These are phyloP conservation scores for Biscutella laevigata DNA, from an alignment of 441 rosid genomes.

Conservation along the genomic window DNA sequence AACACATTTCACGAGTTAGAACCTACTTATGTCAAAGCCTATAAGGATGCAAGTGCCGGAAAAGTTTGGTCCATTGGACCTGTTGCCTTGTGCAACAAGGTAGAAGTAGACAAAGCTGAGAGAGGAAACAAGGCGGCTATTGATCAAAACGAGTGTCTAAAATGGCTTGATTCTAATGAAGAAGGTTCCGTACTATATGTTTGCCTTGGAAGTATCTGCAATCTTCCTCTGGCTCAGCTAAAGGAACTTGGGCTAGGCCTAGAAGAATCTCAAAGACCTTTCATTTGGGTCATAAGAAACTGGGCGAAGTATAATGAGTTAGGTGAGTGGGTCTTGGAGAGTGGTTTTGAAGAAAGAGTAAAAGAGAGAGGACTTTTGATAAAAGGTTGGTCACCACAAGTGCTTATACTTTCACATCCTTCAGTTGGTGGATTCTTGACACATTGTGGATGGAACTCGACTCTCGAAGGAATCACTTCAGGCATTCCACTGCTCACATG, in stretches of 20 bases:
- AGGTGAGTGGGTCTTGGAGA: conserved; percentile 32
- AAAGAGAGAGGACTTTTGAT: conserved; percentile 40
- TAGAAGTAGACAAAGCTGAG: conserved; percentile 17
- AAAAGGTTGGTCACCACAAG: conserved; percentile 53
- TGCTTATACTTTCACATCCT: conserved; percentile 38
- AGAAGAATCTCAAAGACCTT: conserved; percentile 33
- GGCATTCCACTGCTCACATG: conserved; percentile 35
- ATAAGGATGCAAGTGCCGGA: conserved; percentile 6
- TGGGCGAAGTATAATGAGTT: conserved; percentile 26
- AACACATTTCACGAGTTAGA: conserved; percentile 35
- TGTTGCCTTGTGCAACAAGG: conserved; percentile 26
- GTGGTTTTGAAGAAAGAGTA: too few species aligned
- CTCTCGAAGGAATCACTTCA: conserved; percentile 25
- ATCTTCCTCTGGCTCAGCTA: conserved; percentile 21
- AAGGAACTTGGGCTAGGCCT: conserved; percentile 34
- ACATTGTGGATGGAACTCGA: too few species aligned
- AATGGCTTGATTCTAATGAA: conserved; percentile 21
- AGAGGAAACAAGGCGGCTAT: conserved; percentile 25
- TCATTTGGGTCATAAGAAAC: conserved; percentile 40
- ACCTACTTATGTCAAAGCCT: conserved; percentile 17
- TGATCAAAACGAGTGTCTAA: conserved; percentile 17
- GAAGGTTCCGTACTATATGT: conserved; percentile 31
- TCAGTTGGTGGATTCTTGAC: conserved; percentile 50
- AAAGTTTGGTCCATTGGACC: conserved; percentile 36
- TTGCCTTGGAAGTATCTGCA: conserved; percentile 38